Conservation (phyloP, 139 green algal species). For the Nannochloris sp. region DNA sequence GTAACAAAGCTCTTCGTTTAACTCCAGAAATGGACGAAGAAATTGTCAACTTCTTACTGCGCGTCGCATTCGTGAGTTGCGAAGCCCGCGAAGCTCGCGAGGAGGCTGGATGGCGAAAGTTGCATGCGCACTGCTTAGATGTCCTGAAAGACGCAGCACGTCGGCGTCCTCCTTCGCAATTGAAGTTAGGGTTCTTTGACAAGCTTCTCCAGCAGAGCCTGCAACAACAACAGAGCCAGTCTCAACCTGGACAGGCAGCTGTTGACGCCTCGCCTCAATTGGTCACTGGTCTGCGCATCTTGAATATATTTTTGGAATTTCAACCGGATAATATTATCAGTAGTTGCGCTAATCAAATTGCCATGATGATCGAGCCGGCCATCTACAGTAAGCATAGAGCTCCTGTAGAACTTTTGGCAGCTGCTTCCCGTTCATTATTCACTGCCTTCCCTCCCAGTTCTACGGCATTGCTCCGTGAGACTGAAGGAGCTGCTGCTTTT, state of each 20-base stretch:
- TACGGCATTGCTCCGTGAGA: not conserved
- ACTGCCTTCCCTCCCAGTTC: not conserved
- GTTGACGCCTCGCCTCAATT: constrained; percentile 38
- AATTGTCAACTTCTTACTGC: constrained; percentile 85
- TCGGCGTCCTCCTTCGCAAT: constrained; percentile 36
- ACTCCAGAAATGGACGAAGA: constrained; percentile 62
- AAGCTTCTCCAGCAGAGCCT: constrained; percentile 40
- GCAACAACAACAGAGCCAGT: constrained; percentile 19
- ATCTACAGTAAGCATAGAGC: constrained; percentile 6
- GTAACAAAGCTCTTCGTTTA: constrained; percentile 42
- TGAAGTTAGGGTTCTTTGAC: constrained; percentile 78
- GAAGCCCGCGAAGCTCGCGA: constrained; percentile 24
- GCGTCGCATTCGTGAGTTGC: constrained; percentile 68
- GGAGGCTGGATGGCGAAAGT: constrained; percentile 45
- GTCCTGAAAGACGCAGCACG: constrained; percentile 31
- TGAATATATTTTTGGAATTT: constrained; percentile 12
- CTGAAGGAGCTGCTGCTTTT: not conserved
- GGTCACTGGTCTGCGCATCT: not conserved
- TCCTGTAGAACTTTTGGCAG: constrained; percentile 14
- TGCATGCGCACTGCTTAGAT: constrained; percentile 39
- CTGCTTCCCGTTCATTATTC: constrained; percentile 3
- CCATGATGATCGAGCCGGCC: constrained; percentile 30
- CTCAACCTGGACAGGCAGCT: not conserved
- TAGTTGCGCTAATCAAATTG: constrained; percentile 19
- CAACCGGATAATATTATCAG: constrained; percentile 18